Evolutionary conservation across 2,329 filamentous ascomycete genomes (phyloP).

Genomic region (Ophiostoma montium): DNA sequence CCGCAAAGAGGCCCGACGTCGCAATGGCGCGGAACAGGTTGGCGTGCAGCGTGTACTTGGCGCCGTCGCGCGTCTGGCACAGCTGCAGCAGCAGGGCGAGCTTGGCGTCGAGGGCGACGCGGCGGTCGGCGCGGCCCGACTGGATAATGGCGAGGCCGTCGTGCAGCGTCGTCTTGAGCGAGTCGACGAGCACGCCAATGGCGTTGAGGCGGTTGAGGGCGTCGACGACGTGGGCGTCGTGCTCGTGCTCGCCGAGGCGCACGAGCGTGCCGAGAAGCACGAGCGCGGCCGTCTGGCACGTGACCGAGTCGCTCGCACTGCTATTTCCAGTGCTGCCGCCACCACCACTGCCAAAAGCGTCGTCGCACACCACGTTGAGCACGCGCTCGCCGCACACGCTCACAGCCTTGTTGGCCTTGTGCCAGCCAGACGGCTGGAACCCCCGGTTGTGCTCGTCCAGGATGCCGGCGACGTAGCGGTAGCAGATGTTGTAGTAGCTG

Average conservation of each 20-base stretch:
- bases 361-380: constrained; percentile 79
- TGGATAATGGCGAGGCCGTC: constrained; percentile 45
- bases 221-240: constrained; percentile 63
- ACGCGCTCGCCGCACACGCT: constrained; percentile 57
- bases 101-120: constrained; percentile 51
- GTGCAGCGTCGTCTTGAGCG: constrained; percentile 59
- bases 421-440: constrained; percentile 27
- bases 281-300: constrained; percentile 72
- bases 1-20: constrained; percentile 70
- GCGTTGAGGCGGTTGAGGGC: constrained; percentile 78
- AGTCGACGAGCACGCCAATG: constrained; percentile 77
- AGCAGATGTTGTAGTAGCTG: constrained; percentile 83
- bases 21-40: constrained; percentile 74
- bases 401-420: constrained; percentile 59
- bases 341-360: too few relatives aligned
- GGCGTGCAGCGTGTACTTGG: constrained; percentile 73
- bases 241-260: constrained; percentile 48
- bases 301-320: constrained; percentile 51
- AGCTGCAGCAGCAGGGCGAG: constrained; percentile 73
- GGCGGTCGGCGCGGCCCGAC: constrained; percentile 26
- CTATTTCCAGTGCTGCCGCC: too few relatives aligned
- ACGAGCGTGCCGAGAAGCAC: constrained; percentile 71
- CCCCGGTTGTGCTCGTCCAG: constrained; percentile 34
- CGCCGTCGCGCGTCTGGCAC: constrained; percentile 70
- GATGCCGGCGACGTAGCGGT: constrained; percentile 66